Conservation (phyloP, 2,329 filamentous ascomycete species). For the Ophiocordyceps unilateralis region DNA sequence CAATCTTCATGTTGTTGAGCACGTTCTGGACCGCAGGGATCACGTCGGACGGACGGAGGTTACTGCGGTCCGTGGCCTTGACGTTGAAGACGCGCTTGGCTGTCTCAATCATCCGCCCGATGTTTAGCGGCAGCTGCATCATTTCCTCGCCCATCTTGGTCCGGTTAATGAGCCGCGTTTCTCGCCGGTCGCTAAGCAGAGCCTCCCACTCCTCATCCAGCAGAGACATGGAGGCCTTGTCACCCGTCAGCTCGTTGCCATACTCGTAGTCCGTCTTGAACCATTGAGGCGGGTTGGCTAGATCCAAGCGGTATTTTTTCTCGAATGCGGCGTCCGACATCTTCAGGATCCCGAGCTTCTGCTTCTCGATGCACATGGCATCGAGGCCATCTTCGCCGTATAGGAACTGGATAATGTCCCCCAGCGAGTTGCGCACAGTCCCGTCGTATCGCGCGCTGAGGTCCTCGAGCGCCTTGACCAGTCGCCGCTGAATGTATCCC, state of each 20-base stretch:
- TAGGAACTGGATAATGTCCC: slow-evolving; percentile 91
- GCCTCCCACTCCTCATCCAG: slow-evolving; percentile 81
- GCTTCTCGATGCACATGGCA: slow-evolving; percentile 83
- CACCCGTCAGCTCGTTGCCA: slow-evolving; percentile 70
- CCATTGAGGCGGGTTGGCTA: slow-evolving; percentile 40
- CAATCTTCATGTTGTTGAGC: slow-evolving; percentile 63
- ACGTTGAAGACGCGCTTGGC: slow-evolving; percentile 85
- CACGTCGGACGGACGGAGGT: slow-evolving; percentile 75
- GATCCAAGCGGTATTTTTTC: slow-evolving; percentile 67
- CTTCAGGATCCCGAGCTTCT: slow-evolving; percentile 72
- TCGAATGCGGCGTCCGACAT: slow-evolving; percentile 65
- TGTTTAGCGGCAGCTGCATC: slow-evolving; percentile 85
- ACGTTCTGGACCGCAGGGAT: slow-evolving; percentile 63
- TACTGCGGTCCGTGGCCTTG: slow-evolving; percentile 68
- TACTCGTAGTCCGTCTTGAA: slow-evolving; percentile 49
- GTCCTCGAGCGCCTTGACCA: slow-evolving; percentile 96
- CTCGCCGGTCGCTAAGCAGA: slow-evolving; percentile 54
- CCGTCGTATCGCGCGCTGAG: slow-evolving; percentile 96
- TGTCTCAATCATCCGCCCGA: slow-evolving; percentile 77
- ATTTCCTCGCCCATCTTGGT: slow-evolving; percentile 61
- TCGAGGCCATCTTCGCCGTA: slow-evolving; percentile 97
- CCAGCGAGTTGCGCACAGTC: slow-evolving; percentile 89
- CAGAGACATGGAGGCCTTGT: slow-evolving; percentile 70
- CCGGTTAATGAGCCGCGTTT: slow-evolving; percentile 51
- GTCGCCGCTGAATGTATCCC: slow-evolving; percentile 94